Evolutionary conservation across 306 rosid species (phyloP).

Genomic region (Nissolia schottii): DNA sequence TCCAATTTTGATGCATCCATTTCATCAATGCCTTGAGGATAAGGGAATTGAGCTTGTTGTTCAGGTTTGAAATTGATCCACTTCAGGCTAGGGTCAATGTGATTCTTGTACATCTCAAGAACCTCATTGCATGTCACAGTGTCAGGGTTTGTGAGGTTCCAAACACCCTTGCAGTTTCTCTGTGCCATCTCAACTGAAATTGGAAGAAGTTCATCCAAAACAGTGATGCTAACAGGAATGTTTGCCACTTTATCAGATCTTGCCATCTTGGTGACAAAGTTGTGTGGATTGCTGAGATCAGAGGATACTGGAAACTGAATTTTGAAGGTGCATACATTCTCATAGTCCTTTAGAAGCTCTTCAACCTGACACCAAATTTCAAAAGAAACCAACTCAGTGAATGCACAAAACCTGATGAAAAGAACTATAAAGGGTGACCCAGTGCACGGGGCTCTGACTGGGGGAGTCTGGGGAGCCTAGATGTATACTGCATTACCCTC

Average conservation of each 20-base stretch:
- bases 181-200: constrained; percentile 20
- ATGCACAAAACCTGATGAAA: not conserved
- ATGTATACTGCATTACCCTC: no score
- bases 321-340: constrained; percentile 3
- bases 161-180: constrained; percentile 13
- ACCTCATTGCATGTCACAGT: constrained; percentile 11
- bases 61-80: not conserved
- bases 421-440: no score
- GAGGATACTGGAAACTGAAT: not conserved
- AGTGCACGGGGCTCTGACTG: no score
- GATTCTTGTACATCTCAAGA: constrained; percentile 13
- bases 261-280: constrained; percentile 13
- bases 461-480: no score
- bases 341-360: not conserved
- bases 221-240: not conserved
- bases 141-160: constrained; percentile 14
- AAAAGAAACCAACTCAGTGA: not conserved
- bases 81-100: constrained; percentile 1
- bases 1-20: constrained; percentile 47
- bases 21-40: not conserved
- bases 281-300: constrained; percentile 3
- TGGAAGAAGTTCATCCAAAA: constrained; percentile 11
- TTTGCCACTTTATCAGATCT: constrained; percentile 12
- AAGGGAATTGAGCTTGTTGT: constrained; percentile 1
- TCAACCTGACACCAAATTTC: not conserved